Percentiles rank a stretch among this genome's conserved stretches.
These are phyloP conservation scores for Talaromyces verruculosus DNA, from an alignment of 2,329 filamentous ascomycete species.

Conservation along the genomic window DNA sequence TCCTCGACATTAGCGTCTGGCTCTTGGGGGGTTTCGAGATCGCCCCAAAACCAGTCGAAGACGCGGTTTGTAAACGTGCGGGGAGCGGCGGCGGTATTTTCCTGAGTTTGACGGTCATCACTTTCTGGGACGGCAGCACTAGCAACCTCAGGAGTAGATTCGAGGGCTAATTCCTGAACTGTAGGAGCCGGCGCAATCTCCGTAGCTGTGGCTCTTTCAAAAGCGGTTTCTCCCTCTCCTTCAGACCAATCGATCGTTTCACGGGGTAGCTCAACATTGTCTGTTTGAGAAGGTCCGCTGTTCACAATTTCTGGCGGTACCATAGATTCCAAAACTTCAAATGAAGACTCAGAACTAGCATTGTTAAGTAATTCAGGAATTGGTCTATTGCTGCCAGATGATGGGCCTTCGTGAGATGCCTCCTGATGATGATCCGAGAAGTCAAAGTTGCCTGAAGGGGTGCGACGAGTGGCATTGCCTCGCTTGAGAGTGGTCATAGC, in stretches of 20 bases:
- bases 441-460: not conserved
- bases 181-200: conserved; percentile 2
- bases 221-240: not conserved
- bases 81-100: conserved; percentile 23
- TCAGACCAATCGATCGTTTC: conserved; percentile 8
- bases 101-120: not conserved
- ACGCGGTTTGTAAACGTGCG: conserved; percentile 30
- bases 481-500: conserved; percentile 46
- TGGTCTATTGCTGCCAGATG: not conserved
- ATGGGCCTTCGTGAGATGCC: conserved; percentile 6
- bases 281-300: not conserved
- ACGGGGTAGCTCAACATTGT: not conserved
- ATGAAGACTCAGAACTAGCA: not conserved
- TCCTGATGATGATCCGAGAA: not conserved
- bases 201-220: not conserved
- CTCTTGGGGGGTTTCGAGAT: conserved; percentile 31
- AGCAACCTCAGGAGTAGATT: not conserved
- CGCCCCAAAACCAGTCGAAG: conserved; percentile 50
- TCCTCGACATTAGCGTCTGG: conserved; percentile 50
- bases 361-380: not conserved
- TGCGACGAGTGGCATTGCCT: conserved; percentile 1
- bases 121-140: not conserved
- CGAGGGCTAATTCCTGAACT: not conserved
- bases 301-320: not conserved
- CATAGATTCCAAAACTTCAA: not conserved